phyloP scores from a whole-genome alignment of 805 yeast genomes.

The Cyberlindnera maclurae region DNA sequence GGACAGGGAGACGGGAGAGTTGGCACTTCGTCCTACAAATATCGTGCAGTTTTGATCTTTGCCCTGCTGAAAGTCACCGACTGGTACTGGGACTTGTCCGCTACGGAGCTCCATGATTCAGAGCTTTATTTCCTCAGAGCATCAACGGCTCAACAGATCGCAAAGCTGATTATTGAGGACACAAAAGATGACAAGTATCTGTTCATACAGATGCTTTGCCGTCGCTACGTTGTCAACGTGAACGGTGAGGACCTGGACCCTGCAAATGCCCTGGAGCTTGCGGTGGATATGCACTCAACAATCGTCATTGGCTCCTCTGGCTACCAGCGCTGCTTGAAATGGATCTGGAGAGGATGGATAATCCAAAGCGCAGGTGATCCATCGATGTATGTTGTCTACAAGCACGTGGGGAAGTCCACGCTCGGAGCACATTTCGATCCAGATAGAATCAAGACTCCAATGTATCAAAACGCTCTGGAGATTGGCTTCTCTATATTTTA shows the following conservation, averaged over 20 bases:
- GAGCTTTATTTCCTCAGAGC: conserved; percentile 55
- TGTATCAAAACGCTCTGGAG: conserved; percentile 71
- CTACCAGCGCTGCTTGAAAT: conserved; percentile 76
- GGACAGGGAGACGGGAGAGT: conserved; percentile 57
- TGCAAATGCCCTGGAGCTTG: conserved; percentile 72
- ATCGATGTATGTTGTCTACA: conserved; percentile 57
- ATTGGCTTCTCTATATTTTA: conserved; percentile 60
- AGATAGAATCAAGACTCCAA: conserved; percentile 76
- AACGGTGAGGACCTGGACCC: conserved; percentile 58
- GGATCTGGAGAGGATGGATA: conserved; percentile 95
- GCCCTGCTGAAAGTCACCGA: conserved; percentile 66
- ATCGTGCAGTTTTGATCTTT: conserved; percentile 62
- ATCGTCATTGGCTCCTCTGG: conserved; percentile 74
- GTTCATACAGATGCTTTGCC: conserved; percentile 71
- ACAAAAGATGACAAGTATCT: conserved; percentile 49
- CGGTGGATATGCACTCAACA: conserved; percentile 79
- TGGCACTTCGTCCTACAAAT: conserved; percentile 51
- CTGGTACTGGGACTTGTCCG: conserved; percentile 65
- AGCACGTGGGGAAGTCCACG: conserved; percentile 47
- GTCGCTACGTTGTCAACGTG: conserved; percentile 59
- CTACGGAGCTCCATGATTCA: conserved; percentile 58
- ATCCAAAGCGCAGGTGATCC: conserved; percentile 68
- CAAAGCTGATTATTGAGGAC: conserved; percentile 60
- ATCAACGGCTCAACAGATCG: conserved; percentile 65
- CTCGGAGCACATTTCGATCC: conserved; percentile 68